A percentile compares a stretch with the other conserved stretches of the same genome.
Conservation (phyloP, 2,329 filamentous ascomycete genomes). For the Ceratocystis eucalypticola region DNA sequence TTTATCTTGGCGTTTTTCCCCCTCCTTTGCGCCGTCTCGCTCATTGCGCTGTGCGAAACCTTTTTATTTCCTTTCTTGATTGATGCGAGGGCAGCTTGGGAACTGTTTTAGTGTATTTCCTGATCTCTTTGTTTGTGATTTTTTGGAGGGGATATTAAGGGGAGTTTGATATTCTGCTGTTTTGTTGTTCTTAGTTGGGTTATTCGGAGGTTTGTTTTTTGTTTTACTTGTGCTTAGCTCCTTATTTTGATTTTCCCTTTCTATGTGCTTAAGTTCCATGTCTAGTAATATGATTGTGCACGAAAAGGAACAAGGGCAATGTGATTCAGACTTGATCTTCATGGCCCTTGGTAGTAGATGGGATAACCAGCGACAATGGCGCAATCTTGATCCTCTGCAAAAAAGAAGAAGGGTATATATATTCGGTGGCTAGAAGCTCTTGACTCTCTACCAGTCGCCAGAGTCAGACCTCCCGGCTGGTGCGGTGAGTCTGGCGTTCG, state of each 20-base stretch:
- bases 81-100: not conserved
- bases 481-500: too few species aligned
- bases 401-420: too few species aligned
- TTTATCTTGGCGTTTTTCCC: conserved; percentile 12
- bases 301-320: too few species aligned
- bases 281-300: not conserved
- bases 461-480: too few species aligned
- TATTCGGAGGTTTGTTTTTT: not conserved
- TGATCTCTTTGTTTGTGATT: not conserved
- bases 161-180: conserved; percentile 4
- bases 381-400: too few species aligned
- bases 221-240: not conserved
- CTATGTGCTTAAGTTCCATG: not conserved
- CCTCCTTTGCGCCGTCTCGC: not conserved
- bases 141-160: conserved; percentile 4
- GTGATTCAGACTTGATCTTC: too few species aligned
- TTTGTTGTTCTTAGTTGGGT: conserved; percentile 11
- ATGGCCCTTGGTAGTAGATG: too few species aligned
- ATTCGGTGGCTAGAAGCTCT: too few species aligned
- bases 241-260: not conserved
- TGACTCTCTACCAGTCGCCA: too few species aligned
- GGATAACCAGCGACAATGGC: too few species aligned
- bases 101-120: not conserved
- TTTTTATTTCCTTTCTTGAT: not conserved
- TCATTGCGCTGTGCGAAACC: not conserved